A percentile compares a stretch with the other conserved stretches of the same genome.
Evolutionary conservation across 2,329 filamentous ascomycete species (phyloP).

Genomic region (Botryotinia globosa): DNA sequence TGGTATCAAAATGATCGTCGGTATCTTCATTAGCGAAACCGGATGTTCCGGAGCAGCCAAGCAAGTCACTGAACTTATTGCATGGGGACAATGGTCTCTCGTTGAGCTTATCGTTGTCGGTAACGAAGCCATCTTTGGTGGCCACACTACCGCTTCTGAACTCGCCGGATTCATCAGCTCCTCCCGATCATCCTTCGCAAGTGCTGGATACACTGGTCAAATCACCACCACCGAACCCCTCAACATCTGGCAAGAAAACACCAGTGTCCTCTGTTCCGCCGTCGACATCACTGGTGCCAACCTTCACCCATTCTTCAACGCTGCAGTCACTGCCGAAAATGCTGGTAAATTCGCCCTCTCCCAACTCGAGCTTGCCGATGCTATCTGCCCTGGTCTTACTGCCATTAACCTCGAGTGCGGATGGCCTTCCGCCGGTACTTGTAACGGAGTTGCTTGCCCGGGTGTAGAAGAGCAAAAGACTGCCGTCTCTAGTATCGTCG

Average conservation of each 20-base stretch:
- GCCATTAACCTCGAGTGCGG: slow-evolving; percentile 86
- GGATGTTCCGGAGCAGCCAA: slow-evolving; percentile 53
- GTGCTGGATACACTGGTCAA: slow-evolving; percentile 67
- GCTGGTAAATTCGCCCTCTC: slow-evolving; percentile 74
- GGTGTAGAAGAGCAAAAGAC: slow-evolving; percentile 62
- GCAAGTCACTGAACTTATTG: slow-evolving; percentile 71
- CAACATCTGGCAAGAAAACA: slow-evolving; percentile 67
- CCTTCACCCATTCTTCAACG: slow-evolving; percentile 94
- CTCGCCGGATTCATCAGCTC: slow-evolving; percentile 69
- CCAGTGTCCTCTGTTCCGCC: slow-evolving; percentile 61
- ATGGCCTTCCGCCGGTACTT: slow-evolving; percentile 70
- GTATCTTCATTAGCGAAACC: slow-evolving; percentile 76
- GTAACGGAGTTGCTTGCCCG: slow-evolving; percentile 72
- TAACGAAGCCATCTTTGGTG: slow-evolving; percentile 86
- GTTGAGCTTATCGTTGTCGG: slow-evolving; percentile 81
- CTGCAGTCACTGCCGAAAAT: slow-evolving; percentile 55
- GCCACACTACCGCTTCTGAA: slow-evolving; percentile 59
- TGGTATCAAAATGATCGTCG: slow-evolving; percentile 78
- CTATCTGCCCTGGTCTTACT: slow-evolving; percentile 67
- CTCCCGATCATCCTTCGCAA: slow-evolving; percentile 60
- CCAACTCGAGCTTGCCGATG: slow-evolving; percentile 69
- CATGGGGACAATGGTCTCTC: slow-evolving; percentile 70
- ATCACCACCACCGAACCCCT: slow-evolving; percentile 87
- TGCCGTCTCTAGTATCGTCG: slow-evolving; percentile 70
- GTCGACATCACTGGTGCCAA: slow-evolving; percentile 82